phyloP scores from a whole-genome alignment of 2,329 filamentous ascomycete genomes.

The Beauveria brongniartii region DNA sequence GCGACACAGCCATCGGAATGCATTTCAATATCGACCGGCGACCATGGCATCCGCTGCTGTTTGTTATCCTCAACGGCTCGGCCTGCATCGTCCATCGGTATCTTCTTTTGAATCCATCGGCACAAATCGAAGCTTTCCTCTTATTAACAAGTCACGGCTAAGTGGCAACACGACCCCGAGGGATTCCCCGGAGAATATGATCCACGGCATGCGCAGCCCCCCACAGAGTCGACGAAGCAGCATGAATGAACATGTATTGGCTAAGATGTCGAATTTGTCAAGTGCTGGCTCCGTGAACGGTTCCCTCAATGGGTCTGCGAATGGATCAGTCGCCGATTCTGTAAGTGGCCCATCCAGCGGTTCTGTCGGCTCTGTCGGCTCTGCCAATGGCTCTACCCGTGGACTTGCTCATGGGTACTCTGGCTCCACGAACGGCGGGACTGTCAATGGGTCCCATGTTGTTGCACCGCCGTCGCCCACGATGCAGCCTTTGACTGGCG shows the following conservation, averaged over 20 bases:
- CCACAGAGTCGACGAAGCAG: constrained; percentile 2
- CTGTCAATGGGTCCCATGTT: constrained; percentile 25
- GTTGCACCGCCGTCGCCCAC: constrained; percentile 25
- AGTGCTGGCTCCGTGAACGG: background rate
- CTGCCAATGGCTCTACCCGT: background rate
- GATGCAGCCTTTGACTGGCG: constrained; percentile 40
- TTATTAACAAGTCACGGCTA: constrained; percentile 44
- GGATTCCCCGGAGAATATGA: constrained; percentile 41
- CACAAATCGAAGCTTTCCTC: constrained; percentile 54
- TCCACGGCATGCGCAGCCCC: constrained; percentile 18
- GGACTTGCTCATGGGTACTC: background rate
- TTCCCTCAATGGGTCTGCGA: background rate
- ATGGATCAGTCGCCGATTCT: background rate
- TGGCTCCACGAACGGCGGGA: background rate
- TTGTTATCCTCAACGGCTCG: constrained; percentile 12
- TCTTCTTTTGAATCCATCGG: constrained; percentile 51
- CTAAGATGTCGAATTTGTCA: background rate
- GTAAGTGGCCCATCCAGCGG: background rate
- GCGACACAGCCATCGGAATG: constrained; percentile 13
- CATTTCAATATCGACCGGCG: constrained; percentile 1
- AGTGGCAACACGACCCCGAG: constrained; percentile 40
- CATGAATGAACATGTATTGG: constrained; percentile 2
- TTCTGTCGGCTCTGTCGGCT: background rate
- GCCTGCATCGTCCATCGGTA: constrained; percentile 45
- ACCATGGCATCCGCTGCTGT: background rate